Evolutionary conservation across 2,329 filamentous ascomycete species (phyloP), one percentile per base, ranked within the genome.

Genomic region (Sarocladiaceae sp.): DNA sequence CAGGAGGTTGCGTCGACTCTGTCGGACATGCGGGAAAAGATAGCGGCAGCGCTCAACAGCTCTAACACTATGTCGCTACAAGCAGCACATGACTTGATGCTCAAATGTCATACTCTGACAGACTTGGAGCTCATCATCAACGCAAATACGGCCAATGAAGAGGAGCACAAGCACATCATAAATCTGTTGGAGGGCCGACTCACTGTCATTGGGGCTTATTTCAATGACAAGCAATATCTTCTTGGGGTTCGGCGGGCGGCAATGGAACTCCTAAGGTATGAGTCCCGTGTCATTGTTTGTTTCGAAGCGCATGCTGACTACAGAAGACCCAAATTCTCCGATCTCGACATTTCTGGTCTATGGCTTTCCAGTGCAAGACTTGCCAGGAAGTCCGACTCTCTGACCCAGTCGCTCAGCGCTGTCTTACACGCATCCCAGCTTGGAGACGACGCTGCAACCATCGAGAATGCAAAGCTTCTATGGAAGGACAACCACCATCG

Each of bases 401-500:
- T 83, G 44, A 83, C 88, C 45, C 89, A 91, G 53, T 94, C 93
- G 1, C 95, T 96, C 67, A 93, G 94, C 59, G 89, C 91, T 12
- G 88, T 97, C 19, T 74, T 97, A 2, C 88, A 93, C 63, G 93
- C 94, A 10, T 84, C 86, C 18, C 79, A 84, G 48, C 76, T 95
- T 10, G 87, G 88, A 16, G 88, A 95, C 53, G 82, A 85, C 47
- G 88, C 87, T 2, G 88, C 91, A 10, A 91, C 88, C 9, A 93
- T 98, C 48, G 94, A 98, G 60, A 91, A 98, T 60, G 89, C 93
- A 2, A 83, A 90, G 48, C 73, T 98, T 23, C 69, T 97, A 6
- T 98, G 93, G 89, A 88, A 86, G 54, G 89, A 96, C 60, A 88
- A 88, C 1, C 85, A 96, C 56, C 88, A 91, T 59, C 80, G 93